Base-by-base conservation (phyloP, 371 early-diverging fungal genomes). In the Zychaea mexicana region DNA sequence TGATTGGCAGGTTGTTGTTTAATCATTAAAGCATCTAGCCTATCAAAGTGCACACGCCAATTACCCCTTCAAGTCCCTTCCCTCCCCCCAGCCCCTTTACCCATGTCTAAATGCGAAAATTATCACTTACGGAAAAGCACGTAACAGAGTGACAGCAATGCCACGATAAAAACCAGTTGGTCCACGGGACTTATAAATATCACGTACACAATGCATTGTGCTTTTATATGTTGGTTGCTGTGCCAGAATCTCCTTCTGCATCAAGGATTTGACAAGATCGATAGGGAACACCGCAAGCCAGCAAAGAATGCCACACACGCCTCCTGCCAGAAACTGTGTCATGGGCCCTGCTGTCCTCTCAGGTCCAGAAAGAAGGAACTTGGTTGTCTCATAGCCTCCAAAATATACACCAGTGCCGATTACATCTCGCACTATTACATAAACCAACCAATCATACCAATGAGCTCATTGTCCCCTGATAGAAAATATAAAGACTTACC, bases 281-380 rank as follows among this genome's bases (percentile, higher is more conserved):
- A 92, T 70, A 5, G 94, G 94, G 64, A 94, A 94, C 8, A 92
- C 89, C 2, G 90, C 78, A 49, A 91, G 70, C 94, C 94, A 93
- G 5, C 90, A 90, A 57, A 91, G 70, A 3, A 91, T 85, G 21
- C 94, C 94, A 67, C 92, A 90, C 6, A 86, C 74, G n/a, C 92
- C 93, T 36, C 92, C 93, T 6, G 93, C 88, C 24, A 92, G 63
- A 72, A 92, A 87, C 36, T 90, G 90, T 0, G 87, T 86, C 65
- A 87, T 70, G 13, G 88, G 89, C 3, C 90, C 89, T 3, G 90
- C 80, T 28, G 73, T 73, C 33, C 71, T 65, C 56, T 69, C 70
- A 62, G 62, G 53, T 8, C 65, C 67, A 28, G 85, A 79, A 60
- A 92, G 73, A 36, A 84, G 60, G 46, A 84, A 88, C 67, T 92